Percentiles rank a stretch among this genome's conserved stretches.
phyloP scores from a whole-genome alignment of 2,329 filamentous ascomycete genomes.

The Colletotrichum sojae region DNA sequence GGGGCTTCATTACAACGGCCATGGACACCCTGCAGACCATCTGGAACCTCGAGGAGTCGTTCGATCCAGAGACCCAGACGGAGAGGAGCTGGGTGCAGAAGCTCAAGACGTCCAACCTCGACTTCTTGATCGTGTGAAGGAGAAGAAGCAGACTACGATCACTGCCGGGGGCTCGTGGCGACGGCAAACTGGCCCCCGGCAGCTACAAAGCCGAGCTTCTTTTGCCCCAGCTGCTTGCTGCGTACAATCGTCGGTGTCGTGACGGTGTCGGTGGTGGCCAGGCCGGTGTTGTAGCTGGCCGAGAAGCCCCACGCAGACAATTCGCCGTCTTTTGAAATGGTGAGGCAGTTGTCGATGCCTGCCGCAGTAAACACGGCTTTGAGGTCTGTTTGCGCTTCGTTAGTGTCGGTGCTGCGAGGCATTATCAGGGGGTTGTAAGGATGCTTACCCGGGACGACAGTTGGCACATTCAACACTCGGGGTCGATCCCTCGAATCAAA shows the following conservation, averaged over 20 bases:
- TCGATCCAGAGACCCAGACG: constrained; percentile 36
- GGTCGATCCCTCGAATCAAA: constrained; percentile 74
- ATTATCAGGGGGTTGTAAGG: too few relatives aligned
- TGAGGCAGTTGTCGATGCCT: constrained; percentile 35
- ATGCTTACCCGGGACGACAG: constrained; percentile 46
- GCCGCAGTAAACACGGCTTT: constrained; percentile 53
- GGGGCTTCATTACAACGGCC: constrained; percentile 64
- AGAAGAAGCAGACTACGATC: not conserved
- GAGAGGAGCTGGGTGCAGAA: constrained; percentile 59
- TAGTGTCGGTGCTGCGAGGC: not conserved
- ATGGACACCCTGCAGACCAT: constrained; percentile 61
- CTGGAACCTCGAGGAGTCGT: constrained; percentile 52
- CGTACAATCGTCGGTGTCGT: constrained; percentile 66
- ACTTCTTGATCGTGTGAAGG: constrained; percentile 59
- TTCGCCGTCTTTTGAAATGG: constrained; percentile 11
- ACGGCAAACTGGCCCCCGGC: constrained; percentile 36
- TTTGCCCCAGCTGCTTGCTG: constrained; percentile 11
- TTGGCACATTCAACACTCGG: constrained; percentile 71
- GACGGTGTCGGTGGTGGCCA: constrained; percentile 69
- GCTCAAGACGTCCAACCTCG: constrained; percentile 57
- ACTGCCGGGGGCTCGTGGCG: constrained; percentile 16
- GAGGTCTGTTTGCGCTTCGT: constrained; percentile 18
- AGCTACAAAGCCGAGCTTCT: constrained; percentile 22
- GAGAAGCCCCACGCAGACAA: constrained; percentile 33
- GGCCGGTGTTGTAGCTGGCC: constrained; percentile 30